These are phyloP conservation scores for Wickerhamomyces silvicola DNA, from an alignment of 805 yeast genomes.

Conservation along the genomic window DNA sequence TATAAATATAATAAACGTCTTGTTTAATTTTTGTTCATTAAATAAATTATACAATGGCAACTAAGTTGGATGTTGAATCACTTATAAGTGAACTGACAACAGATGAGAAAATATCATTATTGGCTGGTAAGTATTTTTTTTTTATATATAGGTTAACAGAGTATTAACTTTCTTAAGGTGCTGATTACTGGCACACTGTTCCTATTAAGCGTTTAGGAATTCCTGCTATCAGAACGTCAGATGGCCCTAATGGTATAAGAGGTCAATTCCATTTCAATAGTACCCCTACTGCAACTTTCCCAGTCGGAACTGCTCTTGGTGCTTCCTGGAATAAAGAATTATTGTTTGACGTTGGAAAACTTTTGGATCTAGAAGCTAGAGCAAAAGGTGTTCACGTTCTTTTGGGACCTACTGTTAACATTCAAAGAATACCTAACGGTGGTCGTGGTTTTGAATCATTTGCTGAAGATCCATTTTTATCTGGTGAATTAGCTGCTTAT, in stretches of 20 bases:
- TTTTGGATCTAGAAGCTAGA: slow-evolving; percentile 49
- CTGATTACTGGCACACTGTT: slow-evolving; percentile 42
- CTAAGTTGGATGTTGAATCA: too few relatives aligned
- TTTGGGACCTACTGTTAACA: slow-evolving; percentile 43
- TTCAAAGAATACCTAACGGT: slow-evolving; percentile 49
- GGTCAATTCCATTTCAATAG: slow-evolving; percentile 46
- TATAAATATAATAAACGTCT: too few relatives aligned
- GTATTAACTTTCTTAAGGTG: too few relatives aligned
- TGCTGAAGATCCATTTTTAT: slow-evolving; percentile 49
- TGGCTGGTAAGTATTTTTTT: too few relatives aligned
- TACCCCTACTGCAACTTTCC: slow-evolving; percentile 48
- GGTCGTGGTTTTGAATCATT: slow-evolving; percentile 58
- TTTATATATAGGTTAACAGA: too few relatives aligned
- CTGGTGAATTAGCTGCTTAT: slow-evolving; percentile 38
- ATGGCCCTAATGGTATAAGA: slow-evolving; percentile 59
- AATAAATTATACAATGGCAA: too few relatives aligned
- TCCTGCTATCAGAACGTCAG: slow-evolving; percentile 40
- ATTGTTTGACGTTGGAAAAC: slow-evolving; percentile 37
- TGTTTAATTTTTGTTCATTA: too few relatives aligned
- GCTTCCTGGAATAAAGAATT: slow-evolving; percentile 46
- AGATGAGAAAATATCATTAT: too few relatives aligned
- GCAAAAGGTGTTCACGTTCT: slow-evolving; percentile 45
- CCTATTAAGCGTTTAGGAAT: slow-evolving; percentile 29
- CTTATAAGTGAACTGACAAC: too few relatives aligned
- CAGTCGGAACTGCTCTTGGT: slow-evolving; percentile 53